Evolutionary conservation across 2,329 filamentous ascomycete species (phyloP), one percentile per base, ranked within the genome.

Genomic region (Chalaropsis thielavioides): DNA sequence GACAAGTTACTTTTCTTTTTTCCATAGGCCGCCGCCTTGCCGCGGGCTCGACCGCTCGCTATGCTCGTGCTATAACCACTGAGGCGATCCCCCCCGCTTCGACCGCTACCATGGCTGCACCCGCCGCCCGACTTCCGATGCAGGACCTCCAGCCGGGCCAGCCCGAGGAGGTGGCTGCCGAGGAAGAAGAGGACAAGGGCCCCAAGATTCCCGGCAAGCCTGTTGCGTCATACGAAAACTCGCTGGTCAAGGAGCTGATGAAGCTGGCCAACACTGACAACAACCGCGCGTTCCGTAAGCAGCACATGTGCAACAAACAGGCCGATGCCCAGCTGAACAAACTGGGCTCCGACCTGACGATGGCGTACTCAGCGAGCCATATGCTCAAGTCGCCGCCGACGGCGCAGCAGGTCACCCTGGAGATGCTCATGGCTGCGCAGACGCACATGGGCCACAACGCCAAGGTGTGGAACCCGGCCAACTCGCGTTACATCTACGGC

Each of bases 401-500:
- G 46, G 87, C 90, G 27, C 80, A 86, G 73, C 88, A 96, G 72
- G 83, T 97, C 68, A 92, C 91, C 60, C 84, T 99, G 67, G 92
- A 96, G 78, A 82, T 96, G 68, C 83, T 99, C 68, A 86, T 96
- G 79, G 89, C 91, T 58, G 85, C 87, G 40, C 90, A 95, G 76
- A 84, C 85, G 64, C 91, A 96, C 76, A 85, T 97, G 75, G 94
- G 94, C 68, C 94, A 99, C 77, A 83, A 89, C 71, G 92, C 88
- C 0, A 89, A 89, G 68, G 81, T 92, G 61, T 99, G 94, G 94
- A 95, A 99, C 76, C 92, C 94, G 11, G 86, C 85, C 63, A 99
- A 97, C 77, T 87, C 91, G 69, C 84, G 89, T 69, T 97, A 97
- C 77, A 97, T 99, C 73, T 92, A 89, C 74, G 94, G 94, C 70